Evolutionary conservation across 2,329 filamentous ascomycete species (phyloP), one percentile per base, ranked within the genome.

Genomic region (Aspergillus intermedius): DNA sequence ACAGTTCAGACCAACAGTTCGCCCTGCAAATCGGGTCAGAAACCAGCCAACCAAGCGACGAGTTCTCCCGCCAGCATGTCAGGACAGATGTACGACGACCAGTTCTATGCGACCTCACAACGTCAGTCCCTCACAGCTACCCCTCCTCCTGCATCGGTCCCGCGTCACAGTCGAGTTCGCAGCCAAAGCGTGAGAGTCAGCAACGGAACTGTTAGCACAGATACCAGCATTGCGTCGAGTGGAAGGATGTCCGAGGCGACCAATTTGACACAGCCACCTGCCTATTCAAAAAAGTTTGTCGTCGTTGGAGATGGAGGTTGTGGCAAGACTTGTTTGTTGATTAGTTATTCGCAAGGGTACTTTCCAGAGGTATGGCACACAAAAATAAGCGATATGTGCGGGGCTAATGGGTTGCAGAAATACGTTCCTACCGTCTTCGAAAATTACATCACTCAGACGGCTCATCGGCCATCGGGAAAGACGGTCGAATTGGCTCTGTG

Each of bases 351-450:
- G 65, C 91, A 97, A 75, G 93, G 93, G 51, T 95, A 95, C 71
- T 98, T 98, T 68, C 93, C 93, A 73, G 91, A 98, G 87, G 93
- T 96, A 77, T 59, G 79, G 56, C 35, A 25, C 23, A 25, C 15
- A 13, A 12, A n/a, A 42, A 21, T 42, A 10, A 44, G 9, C 25
- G 25, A 30, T 17, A 12, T n/a, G 13, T 25, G n/a, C 9, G 21
- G 42, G 32, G 12, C 10, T 39, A 17, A 39, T 17, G 9, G 42
- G 17, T 15, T 19, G 21, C 44, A 98, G 93, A 97, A 96, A 97
- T 98, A 98, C 64, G 93, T 98, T 37, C 93, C 93, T 3, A 98
- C 93, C 2, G 93, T 98, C 46, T 98, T 98, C 70, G 93, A 98
- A 68, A 98, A 98, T 77, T 98, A 98, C 81, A 97, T 98, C 74